phyloP scores from a whole-genome alignment of 1,139 yeast genomes.

The Pichia sp. region DNA sequence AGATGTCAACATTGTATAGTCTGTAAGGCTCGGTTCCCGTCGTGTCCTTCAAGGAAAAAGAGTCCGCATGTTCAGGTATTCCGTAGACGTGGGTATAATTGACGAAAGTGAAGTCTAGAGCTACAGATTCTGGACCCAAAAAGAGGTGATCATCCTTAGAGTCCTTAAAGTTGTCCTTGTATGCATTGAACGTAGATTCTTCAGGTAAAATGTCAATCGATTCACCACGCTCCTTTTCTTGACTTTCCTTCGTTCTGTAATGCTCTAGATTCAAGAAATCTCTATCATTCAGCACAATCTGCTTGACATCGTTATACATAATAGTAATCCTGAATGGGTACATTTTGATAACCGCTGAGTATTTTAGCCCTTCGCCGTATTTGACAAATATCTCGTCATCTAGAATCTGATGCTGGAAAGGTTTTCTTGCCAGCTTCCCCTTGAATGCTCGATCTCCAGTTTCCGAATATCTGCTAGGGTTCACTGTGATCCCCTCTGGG shows the following conservation, averaged over 20 bases:
- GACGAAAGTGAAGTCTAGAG: constrained; percentile 64
- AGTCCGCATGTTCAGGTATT: constrained; percentile 92
- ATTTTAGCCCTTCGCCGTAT: constrained; percentile 38
- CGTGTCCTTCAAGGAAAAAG: constrained; percentile 69
- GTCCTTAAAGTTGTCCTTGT: constrained; percentile 58
- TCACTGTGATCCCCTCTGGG: constrained; percentile 23
- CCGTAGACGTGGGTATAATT: constrained; percentile 72
- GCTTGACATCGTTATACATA: constrained; percentile 40
- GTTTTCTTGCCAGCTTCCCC: constrained; percentile 11
- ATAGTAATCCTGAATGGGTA: constrained; percentile 54
- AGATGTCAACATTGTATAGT: constrained; percentile 86
- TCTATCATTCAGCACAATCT: constrained; percentile 62
- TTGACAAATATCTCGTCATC: constrained; percentile 32
- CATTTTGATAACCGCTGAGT: constrained; percentile 35
- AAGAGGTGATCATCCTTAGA: constrained; percentile 57
- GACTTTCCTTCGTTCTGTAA: constrained; percentile 43
- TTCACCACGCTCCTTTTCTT: constrained; percentile 33
- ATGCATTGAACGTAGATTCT: constrained; percentile 56
- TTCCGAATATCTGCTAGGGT: constrained; percentile 52
- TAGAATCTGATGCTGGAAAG: constrained; percentile 22
- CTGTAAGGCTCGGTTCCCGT: constrained; percentile 65
- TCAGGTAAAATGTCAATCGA: constrained; percentile 44
- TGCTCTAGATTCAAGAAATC: constrained; percentile 78
- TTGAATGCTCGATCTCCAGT: constrained; percentile 57
- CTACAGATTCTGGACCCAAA: constrained; percentile 89